phyloP scores from a whole-genome alignment of 1,139 yeast genomes.

The Yamadazyma taylorii region DNA sequence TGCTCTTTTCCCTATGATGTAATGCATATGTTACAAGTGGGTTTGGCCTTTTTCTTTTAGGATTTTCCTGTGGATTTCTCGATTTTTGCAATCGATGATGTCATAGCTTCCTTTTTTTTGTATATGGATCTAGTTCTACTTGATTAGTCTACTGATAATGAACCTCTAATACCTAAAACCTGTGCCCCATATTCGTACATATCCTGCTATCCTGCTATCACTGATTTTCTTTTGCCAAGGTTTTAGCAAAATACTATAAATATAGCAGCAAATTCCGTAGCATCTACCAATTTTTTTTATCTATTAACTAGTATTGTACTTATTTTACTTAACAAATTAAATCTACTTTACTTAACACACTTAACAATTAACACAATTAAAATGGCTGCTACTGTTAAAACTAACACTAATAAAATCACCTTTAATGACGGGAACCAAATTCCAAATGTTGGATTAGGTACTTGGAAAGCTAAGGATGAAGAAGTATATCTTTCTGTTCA shows the following conservation, averaged over 20 bases:
- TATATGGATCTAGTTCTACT: no score
- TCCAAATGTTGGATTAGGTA: slow-evolving; percentile 70
- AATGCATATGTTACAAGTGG: no score
- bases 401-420: slow-evolving; percentile 22
- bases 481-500: slow-evolving; percentile 56
- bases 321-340: not conserved
- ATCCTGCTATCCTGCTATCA: not conserved
- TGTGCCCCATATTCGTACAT: no score
- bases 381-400: slow-evolving; percentile 6
- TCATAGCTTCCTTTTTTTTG: no score
- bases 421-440: slow-evolving; percentile 61
- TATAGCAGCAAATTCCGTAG: not conserved
- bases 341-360: not conserved
- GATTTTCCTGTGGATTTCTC: not conserved
- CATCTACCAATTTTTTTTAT: not conserved
- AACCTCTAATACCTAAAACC: not conserved
- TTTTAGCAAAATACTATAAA: not conserved
- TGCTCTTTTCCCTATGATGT: not conserved
- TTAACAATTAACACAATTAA: not conserved
- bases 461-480: slow-evolving; percentile 61
- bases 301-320: not conserved
- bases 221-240: not conserved
- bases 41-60: no score
- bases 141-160: not conserved
- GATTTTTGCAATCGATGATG: slow-evolving; percentile 1